Evolutionary conservation across 257 asterid genomes (phyloP).

Genomic region (Orobanche coerulescens): DNA sequence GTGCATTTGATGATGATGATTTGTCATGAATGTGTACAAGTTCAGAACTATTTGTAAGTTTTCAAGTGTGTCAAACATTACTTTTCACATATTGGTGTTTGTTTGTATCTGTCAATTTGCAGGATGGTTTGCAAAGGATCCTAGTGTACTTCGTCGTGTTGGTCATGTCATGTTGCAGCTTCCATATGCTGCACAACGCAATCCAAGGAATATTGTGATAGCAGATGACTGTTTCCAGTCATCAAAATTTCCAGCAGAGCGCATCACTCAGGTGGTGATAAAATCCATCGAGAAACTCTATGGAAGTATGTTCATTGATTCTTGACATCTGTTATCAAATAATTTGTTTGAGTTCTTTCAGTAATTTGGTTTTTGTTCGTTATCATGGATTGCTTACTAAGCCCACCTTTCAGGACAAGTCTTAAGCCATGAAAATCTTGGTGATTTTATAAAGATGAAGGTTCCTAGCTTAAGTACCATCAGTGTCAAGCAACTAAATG

Average conservation of each 20-base stretch:
- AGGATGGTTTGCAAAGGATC: conserved; percentile 97
- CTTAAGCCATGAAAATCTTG: conserved; percentile 69
- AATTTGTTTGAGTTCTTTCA: background rate
- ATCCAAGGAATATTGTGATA: conserved; percentile 65
- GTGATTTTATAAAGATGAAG: conserved; percentile 56
- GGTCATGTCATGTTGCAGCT: conserved; percentile 85
- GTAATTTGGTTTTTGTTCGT: conserved; percentile 12
- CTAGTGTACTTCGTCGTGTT: conserved; percentile 74
- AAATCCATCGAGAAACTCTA: conserved; percentile 70
- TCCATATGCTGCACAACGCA: conserved; percentile 62
- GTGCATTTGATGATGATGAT: no score
- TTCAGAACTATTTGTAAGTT: background rate
- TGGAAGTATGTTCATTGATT: conserved; percentile 61
- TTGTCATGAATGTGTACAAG: background rate
- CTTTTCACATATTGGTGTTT: conserved; percentile 5
- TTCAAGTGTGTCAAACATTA: conserved; percentile 3
- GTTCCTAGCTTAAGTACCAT: conserved; percentile 71
- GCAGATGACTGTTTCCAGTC: conserved; percentile 80
- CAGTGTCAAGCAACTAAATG: conserved; percentile 40
- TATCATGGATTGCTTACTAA: conserved; percentile 25
- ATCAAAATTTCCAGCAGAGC: conserved; percentile 49
- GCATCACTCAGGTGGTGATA: conserved; percentile 49
- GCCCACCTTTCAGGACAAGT: conserved; percentile 73
- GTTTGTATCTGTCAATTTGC: conserved; percentile 26
- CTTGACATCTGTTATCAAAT: background rate